These are phyloP conservation scores for Bocquillonia castaneifolia DNA, from an alignment of 441 rosid species.

Conservation along the genomic window DNA sequence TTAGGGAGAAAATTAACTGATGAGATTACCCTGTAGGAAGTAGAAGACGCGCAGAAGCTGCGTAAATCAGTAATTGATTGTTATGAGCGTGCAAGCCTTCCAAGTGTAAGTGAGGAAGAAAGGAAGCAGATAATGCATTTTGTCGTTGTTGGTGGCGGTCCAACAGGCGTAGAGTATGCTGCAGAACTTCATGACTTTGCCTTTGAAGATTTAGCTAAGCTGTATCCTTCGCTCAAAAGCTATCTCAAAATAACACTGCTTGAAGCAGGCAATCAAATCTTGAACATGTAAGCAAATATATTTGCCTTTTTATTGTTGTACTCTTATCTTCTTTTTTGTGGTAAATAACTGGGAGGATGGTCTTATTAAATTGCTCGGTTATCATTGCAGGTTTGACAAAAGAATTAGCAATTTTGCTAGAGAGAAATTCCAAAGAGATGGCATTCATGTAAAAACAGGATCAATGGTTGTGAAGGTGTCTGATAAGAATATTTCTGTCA, in stretches of 20 bases:
- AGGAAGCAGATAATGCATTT: conserved; percentile 83
- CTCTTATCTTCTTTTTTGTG: too few species aligned
- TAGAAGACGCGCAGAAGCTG: conserved; percentile 91
- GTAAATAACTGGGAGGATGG: too few species aligned
- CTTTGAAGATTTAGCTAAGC: conserved; percentile 65
- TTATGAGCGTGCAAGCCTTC: conserved; percentile 88
- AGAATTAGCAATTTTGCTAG: conserved; percentile 96
- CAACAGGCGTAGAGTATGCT: conserved; percentile 97
- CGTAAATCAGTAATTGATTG: conserved; percentile 74
- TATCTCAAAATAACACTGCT: conserved; percentile 74
- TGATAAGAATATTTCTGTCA: conserved; percentile 74
- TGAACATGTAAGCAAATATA: conserved; percentile 84
- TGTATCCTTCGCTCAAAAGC: conserved; percentile 64
- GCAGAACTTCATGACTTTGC: conserved; percentile 95
- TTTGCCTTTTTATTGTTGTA: too few species aligned
- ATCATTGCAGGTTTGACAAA: conserved; percentile 77
- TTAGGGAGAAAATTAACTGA: too few species aligned
- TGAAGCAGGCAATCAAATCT: conserved; percentile 89
- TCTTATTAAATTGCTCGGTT: too few species aligned
- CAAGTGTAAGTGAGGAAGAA: conserved; percentile 81
- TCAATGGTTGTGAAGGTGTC: conserved; percentile 88
- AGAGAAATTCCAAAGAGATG: conserved; percentile 79
- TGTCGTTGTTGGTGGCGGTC: conserved; percentile 98
- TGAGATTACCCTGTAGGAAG: too few species aligned
- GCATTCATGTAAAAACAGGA: conserved; percentile 83